These are phyloP conservation scores for Neckera pumila DNA, from an alignment of 225 moss, liverwort and hornwort genomes.

Conservation along the genomic window DNA sequence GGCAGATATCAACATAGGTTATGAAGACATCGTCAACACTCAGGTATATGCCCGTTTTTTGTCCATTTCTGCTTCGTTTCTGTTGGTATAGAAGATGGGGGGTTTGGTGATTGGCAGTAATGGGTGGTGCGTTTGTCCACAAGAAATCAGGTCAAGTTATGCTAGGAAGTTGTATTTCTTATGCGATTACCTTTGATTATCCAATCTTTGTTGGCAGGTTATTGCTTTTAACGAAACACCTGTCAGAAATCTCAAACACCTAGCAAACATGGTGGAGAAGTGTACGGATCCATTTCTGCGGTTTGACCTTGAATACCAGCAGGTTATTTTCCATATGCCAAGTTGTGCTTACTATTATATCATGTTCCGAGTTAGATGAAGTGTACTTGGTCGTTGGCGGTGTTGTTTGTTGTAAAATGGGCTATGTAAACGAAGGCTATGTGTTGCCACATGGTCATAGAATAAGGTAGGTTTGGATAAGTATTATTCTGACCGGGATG, in stretches of 20 bases:
- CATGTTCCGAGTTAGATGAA: neutral
- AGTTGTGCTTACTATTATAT: neutral
- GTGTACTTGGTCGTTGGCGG: neutral
- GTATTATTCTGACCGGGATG: neutral
- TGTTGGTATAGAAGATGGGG: neutral
- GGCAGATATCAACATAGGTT: slow-evolving; percentile 97
- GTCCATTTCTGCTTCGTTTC: neutral
- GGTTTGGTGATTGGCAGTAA: neutral
- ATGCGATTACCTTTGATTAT: neutral
- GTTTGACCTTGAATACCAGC: slow-evolving; percentile 97
- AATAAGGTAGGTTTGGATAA: neutral
- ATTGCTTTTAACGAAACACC: slow-evolving; percentile 86
- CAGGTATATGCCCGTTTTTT: slow-evolving; percentile 44
- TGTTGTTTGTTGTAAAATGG: neutral
- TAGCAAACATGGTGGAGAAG: slow-evolving; percentile 92
- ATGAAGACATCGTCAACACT: slow-evolving; percentile 98
- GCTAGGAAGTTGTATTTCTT: neutral
- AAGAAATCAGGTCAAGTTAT: neutral
- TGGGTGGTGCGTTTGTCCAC: neutral
- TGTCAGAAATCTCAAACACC: slow-evolving; percentile 88
- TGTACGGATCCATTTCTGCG: slow-evolving; percentile 85
- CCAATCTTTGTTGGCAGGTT: slow-evolving; percentile 42
- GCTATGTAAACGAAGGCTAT: neutral
- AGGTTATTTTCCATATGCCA: slow-evolving; percentile 30
- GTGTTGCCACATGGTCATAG: neutral